Conservation (phyloP, 2,329 filamentous ascomycete genomes). For the Lithohypha guttulata region DNA sequence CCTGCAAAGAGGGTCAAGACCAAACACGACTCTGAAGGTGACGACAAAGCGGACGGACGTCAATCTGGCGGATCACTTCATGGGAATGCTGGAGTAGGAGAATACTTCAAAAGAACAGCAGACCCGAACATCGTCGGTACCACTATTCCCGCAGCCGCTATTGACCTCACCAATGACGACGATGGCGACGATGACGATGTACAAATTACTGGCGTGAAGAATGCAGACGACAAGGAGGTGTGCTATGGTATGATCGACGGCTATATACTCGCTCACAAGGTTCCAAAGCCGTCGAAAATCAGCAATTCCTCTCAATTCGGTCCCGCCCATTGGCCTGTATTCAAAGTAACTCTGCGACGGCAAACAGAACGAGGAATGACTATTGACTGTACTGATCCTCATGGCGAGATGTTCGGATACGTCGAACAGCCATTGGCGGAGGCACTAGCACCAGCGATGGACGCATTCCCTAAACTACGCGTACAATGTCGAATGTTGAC, state of each 20-base stretch:
- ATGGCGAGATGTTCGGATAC: slow-evolving; percentile 61
- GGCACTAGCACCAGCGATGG: slow-evolving; percentile 62
- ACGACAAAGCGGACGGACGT: slow-evolving; percentile 25
- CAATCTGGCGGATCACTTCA: slow-evolving; percentile 26
- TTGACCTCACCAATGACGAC: slow-evolving; percentile 18
- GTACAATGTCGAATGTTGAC: slow-evolving; percentile 61
- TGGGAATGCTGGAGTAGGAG: slow-evolving; percentile 47
- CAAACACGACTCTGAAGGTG: slow-evolving; percentile 19
- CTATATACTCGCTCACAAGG: slow-evolving; percentile 15
- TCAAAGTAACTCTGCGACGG: slow-evolving; percentile 18
- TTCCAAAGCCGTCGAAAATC: slow-evolving; percentile 18
- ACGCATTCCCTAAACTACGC: slow-evolving; percentile 55
- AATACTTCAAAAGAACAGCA: slow-evolving; percentile 56
- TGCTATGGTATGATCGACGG: slow-evolving; percentile 20
- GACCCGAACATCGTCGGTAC: slow-evolving; percentile 37
- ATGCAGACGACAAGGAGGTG: slow-evolving; percentile 19
- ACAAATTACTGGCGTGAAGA: slow-evolving; percentile 22
- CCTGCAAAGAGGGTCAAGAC: slow-evolving; percentile 32
- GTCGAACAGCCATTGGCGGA: slow-evolving; percentile 57
- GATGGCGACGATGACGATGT: slow-evolving; percentile 41
- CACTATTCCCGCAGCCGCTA: slow-evolving; percentile 37
- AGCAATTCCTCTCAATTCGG: not conserved
- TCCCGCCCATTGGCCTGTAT: slow-evolving; percentile 19
- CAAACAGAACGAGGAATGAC: slow-evolving; percentile 31
- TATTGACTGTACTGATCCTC: slow-evolving; percentile 65